phyloP scores from a whole-genome alignment of 306 rosid genomes.

The Prunus kanzakura region DNA sequence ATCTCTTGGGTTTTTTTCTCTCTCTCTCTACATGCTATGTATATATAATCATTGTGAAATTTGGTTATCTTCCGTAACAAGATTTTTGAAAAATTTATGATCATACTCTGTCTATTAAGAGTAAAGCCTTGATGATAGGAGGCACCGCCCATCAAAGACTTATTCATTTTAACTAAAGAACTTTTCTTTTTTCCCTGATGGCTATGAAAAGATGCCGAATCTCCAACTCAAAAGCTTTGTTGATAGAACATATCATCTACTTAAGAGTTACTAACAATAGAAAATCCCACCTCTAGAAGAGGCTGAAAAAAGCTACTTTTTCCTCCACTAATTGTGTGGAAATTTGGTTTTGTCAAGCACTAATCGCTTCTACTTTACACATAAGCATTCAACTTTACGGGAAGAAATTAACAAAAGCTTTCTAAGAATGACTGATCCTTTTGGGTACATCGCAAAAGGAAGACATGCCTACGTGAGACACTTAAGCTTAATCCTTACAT shows the following conservation, averaged over 20 bases:
- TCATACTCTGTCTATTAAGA: neutral
- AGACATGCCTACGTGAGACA: constrained; percentile 65
- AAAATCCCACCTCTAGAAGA: constrained; percentile 58
- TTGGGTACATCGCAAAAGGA: constrained; percentile 41
- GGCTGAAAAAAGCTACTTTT: constrained; percentile 54
- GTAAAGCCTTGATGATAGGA: neutral
- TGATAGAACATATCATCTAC: constrained; percentile 51
- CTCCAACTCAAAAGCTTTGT: constrained; percentile 51
- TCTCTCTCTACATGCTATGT: no score
- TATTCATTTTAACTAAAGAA: neutral
- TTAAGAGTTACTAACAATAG: constrained; percentile 64
- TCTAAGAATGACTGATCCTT: constrained; percentile 39
- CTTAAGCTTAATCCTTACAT: constrained; percentile 42
- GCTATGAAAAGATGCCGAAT: constrained; percentile 61
- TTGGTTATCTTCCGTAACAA: neutral
- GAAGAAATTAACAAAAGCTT: constrained; percentile 43
- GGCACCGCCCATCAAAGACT: neutral
- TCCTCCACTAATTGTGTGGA: constrained; percentile 46
- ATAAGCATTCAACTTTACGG: constrained; percentile 51
- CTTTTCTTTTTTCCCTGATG: constrained; percentile 10
- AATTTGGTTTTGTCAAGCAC: constrained; percentile 42
- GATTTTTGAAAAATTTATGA: neutral
- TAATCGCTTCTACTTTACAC: constrained; percentile 54
- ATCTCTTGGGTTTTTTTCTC: no score
- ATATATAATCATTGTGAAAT: neutral